Base-by-base conservation (phyloP, 805 yeast species). In the Saccharomycopsis synnaedendra region DNA sequence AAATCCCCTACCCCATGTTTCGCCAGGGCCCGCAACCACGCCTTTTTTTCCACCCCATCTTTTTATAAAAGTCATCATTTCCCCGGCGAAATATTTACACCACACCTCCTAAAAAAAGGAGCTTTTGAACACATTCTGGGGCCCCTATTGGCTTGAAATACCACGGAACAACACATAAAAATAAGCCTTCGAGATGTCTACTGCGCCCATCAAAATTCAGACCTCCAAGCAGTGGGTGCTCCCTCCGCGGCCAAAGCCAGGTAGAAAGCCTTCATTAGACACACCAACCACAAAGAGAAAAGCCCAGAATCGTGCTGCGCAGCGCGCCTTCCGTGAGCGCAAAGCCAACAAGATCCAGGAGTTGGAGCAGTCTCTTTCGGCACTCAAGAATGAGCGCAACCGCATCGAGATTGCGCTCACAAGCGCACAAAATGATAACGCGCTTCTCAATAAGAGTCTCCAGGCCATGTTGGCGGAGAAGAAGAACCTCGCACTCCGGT, bases 291-390 rank as follows among this genome's bases (percentile, higher is more conserved):
- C 82, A 28, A 85, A 85, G 62, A 68, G 96, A 46, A 86, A 86
- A 63, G 95, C 95, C 3, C 96, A 85, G 63, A 88, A 88, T 60
- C 68, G 96, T 50, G 95, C 93, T n/a, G 95, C 96, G 28, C 95
- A 89, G 68, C 61, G 95, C 49, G 94, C 97, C 2, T 85, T 86
- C 66, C 68, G 96, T 54, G 94, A 87, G 61, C 71, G 96, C 54
- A 68, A 94, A 57, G 94, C 96, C 19, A 83, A 84, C 33, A 67
- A 88, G 45, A 85, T 87, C 5, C 78, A 78, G 50, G 94, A 84
- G 59, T 68, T 89, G 47, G 95, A 86, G 60, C 75, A 72, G 45
- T 78, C 77, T 62, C 70, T 82, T 48, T 66, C 73, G 59, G 84
- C 75, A 57, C 72, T 80, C 45, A 90, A 83, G 63, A 73, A 75